Conservation (phyloP, 164 flowering plant species). For the Aristolochia contorta region DNA sequence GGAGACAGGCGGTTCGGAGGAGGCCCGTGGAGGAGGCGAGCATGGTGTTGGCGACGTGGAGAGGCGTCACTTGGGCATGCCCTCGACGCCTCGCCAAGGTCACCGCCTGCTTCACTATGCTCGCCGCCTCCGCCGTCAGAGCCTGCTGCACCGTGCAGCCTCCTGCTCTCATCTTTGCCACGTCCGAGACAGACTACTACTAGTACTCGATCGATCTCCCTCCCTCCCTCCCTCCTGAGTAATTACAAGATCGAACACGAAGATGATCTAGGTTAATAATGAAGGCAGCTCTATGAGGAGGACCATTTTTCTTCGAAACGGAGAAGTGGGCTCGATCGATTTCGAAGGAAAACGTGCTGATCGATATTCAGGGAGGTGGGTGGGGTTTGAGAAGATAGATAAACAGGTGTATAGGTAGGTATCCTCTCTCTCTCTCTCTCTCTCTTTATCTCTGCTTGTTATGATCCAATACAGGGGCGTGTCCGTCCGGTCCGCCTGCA, state of each 20-base stretch:
- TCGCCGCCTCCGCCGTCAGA: slow-evolving; percentile 73
- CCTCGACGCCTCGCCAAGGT: slow-evolving; percentile 70
- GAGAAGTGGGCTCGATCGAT: too few relatives aligned
- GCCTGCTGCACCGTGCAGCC: slow-evolving; percentile 79
- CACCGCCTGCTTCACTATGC: slow-evolving; percentile 68
- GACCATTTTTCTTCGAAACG: too few relatives aligned
- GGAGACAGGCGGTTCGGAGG: slow-evolving; percentile 74
- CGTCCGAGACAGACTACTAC: too few relatives aligned
- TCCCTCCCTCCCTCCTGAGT: too few relatives aligned
- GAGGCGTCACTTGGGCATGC: slow-evolving; percentile 94
- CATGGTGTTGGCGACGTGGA: slow-evolving; percentile 94
- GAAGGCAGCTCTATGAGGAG: too few relatives aligned
- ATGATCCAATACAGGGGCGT: slow-evolving; percentile 1
- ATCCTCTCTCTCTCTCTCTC: slow-evolving; percentile 5
- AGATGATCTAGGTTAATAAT: too few relatives aligned
- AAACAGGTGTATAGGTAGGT: not conserved
- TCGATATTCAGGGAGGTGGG: not conserved
- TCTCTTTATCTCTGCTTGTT: not conserved
- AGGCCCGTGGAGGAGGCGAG: slow-evolving; percentile 60
- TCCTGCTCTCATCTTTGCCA: slow-evolving; percentile 86
- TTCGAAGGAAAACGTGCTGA: too few relatives aligned
- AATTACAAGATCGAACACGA: too few relatives aligned
- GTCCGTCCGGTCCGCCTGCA: not conserved
- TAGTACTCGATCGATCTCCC: too few relatives aligned
- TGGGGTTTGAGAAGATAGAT: not conserved